Percentiles rank a stretch among this genome's conserved stretches.
Conservation (phyloP, 164 flowering plant genomes). For the Sedum album region DNA sequence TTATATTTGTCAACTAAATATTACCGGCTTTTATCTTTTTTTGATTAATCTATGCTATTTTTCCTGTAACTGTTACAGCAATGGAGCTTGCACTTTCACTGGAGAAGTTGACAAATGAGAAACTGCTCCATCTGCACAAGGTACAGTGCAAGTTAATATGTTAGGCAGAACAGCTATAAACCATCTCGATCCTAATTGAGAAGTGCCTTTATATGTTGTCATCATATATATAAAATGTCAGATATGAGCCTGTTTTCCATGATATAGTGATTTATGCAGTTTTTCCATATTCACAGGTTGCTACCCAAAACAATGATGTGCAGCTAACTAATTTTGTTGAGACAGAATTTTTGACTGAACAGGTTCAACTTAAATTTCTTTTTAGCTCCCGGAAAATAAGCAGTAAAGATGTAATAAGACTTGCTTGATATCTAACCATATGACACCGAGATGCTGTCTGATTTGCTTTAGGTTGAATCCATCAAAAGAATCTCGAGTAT, state of each 20-base stretch:
- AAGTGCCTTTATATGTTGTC: too few relatives aligned
- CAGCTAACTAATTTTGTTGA: conserved; percentile 76
- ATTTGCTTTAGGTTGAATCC: conserved; percentile 70
- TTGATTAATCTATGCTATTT: too few relatives aligned
- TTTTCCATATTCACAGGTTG: conserved; percentile 40
- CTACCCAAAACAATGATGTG: conserved; percentile 43
- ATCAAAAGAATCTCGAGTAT: conserved; percentile 79
- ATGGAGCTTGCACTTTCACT: conserved; percentile 82
- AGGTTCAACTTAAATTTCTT: conserved; percentile 35
- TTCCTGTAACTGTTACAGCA: conserved; percentile 28
- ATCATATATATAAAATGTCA: too few relatives aligned
- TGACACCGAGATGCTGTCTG: too few relatives aligned
- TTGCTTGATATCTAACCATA: too few relatives aligned
- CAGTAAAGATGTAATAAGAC: too few relatives aligned
- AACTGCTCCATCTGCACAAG: conserved; percentile 53
- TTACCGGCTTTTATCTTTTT: background rate
- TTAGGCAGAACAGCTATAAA: background rate
- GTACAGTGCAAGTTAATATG: too few relatives aligned
- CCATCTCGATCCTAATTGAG: background rate
- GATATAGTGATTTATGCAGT: background rate
- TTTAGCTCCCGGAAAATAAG: too few relatives aligned
- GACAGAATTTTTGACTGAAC: conserved; percentile 62
- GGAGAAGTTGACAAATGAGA: conserved; percentile 77
- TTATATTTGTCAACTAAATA: too few relatives aligned
- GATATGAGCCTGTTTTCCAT: background rate